Conservation (phyloP, 192 early-diverging fungal genomes). For the Geranomyces variabilis region DNA sequence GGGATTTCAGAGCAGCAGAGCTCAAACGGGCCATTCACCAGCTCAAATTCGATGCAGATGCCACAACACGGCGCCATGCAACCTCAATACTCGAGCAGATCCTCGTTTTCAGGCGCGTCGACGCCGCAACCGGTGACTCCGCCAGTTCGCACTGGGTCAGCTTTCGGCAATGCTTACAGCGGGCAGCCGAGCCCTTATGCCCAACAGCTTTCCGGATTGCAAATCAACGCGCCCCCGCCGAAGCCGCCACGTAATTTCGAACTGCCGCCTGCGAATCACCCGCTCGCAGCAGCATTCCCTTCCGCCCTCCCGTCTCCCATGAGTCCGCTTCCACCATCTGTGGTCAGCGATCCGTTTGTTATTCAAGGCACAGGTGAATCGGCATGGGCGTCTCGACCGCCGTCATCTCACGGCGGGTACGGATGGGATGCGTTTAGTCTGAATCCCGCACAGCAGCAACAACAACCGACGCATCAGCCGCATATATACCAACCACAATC, state of each 20-base stretch:
- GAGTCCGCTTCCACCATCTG: constrained; percentile 4
- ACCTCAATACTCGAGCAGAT: background rate
- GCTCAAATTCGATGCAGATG: background rate
- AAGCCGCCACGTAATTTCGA: constrained; percentile 12
- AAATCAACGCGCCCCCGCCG: background rate
- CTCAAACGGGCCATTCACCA: background rate
- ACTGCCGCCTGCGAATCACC: background rate
- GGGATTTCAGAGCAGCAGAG: background rate
- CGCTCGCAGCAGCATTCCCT: background rate
- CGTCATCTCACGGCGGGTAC: constrained; percentile 2
- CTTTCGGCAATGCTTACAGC: background rate
- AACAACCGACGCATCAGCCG: constrained; percentile 2
- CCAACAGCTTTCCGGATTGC: background rate
- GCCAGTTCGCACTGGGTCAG: background rate
- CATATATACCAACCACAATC: too few relatives aligned
- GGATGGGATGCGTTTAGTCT: background rate
- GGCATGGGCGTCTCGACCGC: background rate
- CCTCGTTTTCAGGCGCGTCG: background rate
- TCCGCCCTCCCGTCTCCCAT: constrained; percentile 7
- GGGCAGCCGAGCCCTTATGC: background rate
- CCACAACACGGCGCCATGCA: background rate
- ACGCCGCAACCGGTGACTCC: background rate
- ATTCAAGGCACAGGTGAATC: background rate
- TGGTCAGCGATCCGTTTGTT: background rate
- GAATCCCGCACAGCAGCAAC: background rate